Evolutionary conservation across 805 yeast species (phyloP), one percentile per base, ranked within the genome.

Genomic region (Pichia deserticola): DNA sequence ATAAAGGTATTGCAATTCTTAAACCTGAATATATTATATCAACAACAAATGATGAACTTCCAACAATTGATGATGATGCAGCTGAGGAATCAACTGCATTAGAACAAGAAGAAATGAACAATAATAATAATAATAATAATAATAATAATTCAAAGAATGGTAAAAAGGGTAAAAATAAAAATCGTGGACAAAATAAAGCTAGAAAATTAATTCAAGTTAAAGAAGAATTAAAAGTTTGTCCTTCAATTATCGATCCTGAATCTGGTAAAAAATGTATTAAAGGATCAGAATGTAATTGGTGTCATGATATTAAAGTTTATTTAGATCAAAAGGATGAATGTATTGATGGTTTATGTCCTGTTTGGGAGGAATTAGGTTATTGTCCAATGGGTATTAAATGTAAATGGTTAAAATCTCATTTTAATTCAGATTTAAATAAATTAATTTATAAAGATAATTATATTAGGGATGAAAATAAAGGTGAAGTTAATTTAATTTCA

Each of bases 301-400:
- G 81, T 43, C 99, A 93, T 68, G 85, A 89, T 67, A 63, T 89
- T 28, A 75, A 72, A 4, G 72, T 66, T 43, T 93, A 89, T 59
- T 64, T 93, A 33, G 68, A 62, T 0, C 64, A 77, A 28, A 92
- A 93, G 64, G 84, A 81, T 1, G 73, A 68, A 0, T 98, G 93
- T 63, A 69, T 88, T 27, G 78, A 74, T 9, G 95, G 95, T 0
- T 60, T 60, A 1, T 93, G 99, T 67, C 98, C 99, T 0, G 96
- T 88, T 4, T 89, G 70, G 62, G 71, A 71, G 35, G 84, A 86
- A 1, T 71, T 88, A 36, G 99, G 99, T 0, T 82, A 79, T 60
- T 93, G 99, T 72, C 96, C 96, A 5, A 78, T 85, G 53, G 99
- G 99, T 0, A 68, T 87, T 58, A 92, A 88, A 65, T 93, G 99